Conservation (phyloP, 1,139 yeast genomes). For the Taiozyma sp. region DNA sequence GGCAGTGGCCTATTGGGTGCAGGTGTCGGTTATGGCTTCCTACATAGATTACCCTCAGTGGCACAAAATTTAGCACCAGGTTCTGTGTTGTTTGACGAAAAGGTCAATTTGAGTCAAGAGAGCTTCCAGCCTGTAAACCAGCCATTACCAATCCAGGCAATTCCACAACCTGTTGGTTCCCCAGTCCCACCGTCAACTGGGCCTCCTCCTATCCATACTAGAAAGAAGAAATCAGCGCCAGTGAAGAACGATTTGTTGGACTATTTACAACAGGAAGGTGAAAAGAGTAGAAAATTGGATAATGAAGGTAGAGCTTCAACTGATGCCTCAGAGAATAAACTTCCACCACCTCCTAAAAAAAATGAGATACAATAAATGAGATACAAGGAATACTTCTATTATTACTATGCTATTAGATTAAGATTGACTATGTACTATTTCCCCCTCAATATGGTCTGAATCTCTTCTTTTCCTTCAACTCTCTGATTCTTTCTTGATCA, state of each 20-base stretch:
- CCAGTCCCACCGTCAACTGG: background rate
- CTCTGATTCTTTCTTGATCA: constrained; percentile 80
- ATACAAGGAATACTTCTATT: no score
- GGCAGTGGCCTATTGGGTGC: constrained; percentile 84
- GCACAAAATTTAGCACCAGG: constrained; percentile 20
- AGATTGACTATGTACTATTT: background rate
- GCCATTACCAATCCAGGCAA: background rate
- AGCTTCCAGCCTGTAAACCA: constrained; percentile 6
- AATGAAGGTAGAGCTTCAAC: constrained; percentile 9
- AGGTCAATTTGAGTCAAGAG: constrained; percentile 11
- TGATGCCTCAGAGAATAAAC: constrained; percentile 7
- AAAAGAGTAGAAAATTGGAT: constrained; percentile 26
- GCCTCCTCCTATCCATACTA: constrained; percentile 22
- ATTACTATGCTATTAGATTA: background rate
- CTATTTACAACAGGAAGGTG: constrained; percentile 33
- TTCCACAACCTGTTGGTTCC: constrained; percentile 3
- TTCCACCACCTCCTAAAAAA: constrained; percentile 26
- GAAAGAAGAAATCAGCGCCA: constrained; percentile 23
- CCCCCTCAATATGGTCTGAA: constrained; percentile 64
- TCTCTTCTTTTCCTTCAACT: constrained; percentile 73
- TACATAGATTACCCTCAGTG: constrained; percentile 69
- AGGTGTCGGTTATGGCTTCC: constrained; percentile 88
- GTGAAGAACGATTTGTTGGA: constrained; percentile 24
- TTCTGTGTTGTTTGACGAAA: constrained; percentile 20
- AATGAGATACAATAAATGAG: background rate